Conservation (phyloP, 208 protist species). For the Wallacemonas collosoma region DNA sequence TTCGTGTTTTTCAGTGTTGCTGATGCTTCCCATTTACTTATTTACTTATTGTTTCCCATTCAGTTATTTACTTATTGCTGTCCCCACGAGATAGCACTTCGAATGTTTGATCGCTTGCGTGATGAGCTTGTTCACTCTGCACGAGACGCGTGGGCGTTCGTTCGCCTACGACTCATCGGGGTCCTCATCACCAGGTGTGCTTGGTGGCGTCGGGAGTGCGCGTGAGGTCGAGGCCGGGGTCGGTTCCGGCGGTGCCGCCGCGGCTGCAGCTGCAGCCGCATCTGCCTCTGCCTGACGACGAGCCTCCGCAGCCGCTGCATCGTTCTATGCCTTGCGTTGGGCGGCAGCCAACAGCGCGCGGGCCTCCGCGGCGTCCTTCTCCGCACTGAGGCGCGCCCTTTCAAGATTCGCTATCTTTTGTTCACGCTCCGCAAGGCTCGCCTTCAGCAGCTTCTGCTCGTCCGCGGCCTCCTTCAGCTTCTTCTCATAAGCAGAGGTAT, state of each 20-base stretch:
- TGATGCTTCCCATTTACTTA: too few relatives aligned
- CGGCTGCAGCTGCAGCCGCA: background rate
- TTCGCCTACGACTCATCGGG: constrained; percentile 4
- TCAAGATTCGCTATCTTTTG: constrained; percentile 4
- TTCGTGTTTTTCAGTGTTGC: too few relatives aligned
- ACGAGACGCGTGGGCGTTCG: background rate
- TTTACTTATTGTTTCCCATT: too few relatives aligned
- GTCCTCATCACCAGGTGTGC: background rate
- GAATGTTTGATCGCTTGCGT: too few relatives aligned
- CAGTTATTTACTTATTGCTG: too few relatives aligned
- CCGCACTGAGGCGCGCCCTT: constrained; percentile 2
- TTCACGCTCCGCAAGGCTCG: background rate
- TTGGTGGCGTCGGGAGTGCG: background rate
- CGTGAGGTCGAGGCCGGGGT: constrained; percentile 1
- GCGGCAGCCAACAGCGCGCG: background rate
- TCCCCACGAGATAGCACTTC: too few relatives aligned
- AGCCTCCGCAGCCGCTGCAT: constrained; percentile 7
- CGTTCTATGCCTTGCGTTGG: background rate
- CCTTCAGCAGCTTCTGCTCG: background rate
- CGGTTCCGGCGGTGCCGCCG: constrained; percentile 1
- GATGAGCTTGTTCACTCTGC: too few relatives aligned
- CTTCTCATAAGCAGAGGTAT: background rate
- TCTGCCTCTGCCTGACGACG: background rate
- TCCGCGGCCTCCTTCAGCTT: constrained; percentile 15
- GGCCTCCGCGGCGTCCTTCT: constrained; percentile 14